phyloP scores from a whole-genome alignment of 257 asterid species.

The Penstemon davidsonii region DNA sequence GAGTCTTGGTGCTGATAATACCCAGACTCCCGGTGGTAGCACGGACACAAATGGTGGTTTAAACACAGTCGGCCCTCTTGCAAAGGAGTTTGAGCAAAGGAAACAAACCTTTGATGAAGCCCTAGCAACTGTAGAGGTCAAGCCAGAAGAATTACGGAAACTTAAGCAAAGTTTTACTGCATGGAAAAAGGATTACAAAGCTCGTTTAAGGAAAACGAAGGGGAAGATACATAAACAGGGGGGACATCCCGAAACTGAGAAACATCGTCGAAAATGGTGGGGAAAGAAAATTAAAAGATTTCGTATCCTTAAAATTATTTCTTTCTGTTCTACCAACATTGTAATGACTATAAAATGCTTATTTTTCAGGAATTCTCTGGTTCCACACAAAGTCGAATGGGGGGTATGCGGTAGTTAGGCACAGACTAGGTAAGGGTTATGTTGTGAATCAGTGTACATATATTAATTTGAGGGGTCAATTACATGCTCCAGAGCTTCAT shows the following conservation, averaged over 20 bases:
- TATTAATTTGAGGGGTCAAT: neutral
- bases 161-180: constrained; percentile 56
- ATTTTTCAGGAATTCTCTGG: constrained; percentile 17
- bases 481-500: neutral
- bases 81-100: constrained; percentile 57
- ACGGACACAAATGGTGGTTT: constrained; percentile 45
- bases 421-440: neutral
- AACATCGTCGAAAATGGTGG: constrained; percentile 65
- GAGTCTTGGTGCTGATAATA: constrained; percentile 47
- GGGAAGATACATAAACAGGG: constrained; percentile 46
- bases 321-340: neutral
- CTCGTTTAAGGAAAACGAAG: constrained; percentile 63
- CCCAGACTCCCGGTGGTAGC: constrained; percentile 37
- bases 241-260: constrained; percentile 50
- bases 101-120: constrained; percentile 59
- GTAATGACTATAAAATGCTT: neutral
- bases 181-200: constrained; percentile 72
- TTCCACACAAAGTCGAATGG: constrained; percentile 11
- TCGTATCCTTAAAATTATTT: neutral
- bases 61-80: constrained; percentile 46
- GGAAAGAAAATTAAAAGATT: constrained; percentile 46
- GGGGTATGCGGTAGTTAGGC: constrained; percentile 3
- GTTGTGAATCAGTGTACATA: neutral
- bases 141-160: constrained; percentile 50
- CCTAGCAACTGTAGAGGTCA: constrained; percentile 43